phyloP scores from a whole-genome alignment of 129 eudicot genomes.

The Helianthus tuberosus region DNA sequence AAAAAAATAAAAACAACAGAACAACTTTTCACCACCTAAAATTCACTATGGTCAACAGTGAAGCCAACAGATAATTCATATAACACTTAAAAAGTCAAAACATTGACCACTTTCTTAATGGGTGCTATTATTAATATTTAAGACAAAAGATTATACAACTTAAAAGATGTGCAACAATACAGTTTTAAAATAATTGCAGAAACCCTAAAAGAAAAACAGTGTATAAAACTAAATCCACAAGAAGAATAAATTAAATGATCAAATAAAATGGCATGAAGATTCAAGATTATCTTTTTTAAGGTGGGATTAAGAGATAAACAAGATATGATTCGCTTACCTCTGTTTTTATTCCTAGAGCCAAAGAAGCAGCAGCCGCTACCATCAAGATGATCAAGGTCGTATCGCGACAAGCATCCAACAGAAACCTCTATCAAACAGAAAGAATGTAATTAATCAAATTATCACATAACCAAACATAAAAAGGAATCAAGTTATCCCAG shows the following conservation, averaged over 20 bases:
- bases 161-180: conserved; percentile 11
- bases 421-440: conserved; percentile 52
- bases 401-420: conserved; percentile 89
- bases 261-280: conserved; percentile 3
- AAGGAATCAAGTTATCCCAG: too few species aligned
- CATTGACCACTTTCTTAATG: conserved; percentile 9
- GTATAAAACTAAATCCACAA: not conserved
- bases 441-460: not conserved
- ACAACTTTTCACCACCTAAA: too few species aligned
- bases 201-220: conserved; percentile 17
- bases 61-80: conserved; percentile 11
- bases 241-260: conserved; percentile 1
- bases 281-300: not conserved
- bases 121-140: not conserved
- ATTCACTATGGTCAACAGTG: conserved; percentile 14
- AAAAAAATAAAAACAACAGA: too few species aligned
- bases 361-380: conserved; percentile 97
- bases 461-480: too few species aligned
- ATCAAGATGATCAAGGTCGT: conserved; percentile 90
- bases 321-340: conserved; percentile 40
- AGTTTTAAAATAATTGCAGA: conserved; percentile 4
- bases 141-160: not conserved
- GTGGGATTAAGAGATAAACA: not conserved
- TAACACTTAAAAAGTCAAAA: conserved; percentile 29
- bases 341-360: conserved; percentile 87